These are phyloP conservation scores for Pythium volutum DNA, from an alignment of 352 stramenopile genomes.

Conservation along the genomic window DNA sequence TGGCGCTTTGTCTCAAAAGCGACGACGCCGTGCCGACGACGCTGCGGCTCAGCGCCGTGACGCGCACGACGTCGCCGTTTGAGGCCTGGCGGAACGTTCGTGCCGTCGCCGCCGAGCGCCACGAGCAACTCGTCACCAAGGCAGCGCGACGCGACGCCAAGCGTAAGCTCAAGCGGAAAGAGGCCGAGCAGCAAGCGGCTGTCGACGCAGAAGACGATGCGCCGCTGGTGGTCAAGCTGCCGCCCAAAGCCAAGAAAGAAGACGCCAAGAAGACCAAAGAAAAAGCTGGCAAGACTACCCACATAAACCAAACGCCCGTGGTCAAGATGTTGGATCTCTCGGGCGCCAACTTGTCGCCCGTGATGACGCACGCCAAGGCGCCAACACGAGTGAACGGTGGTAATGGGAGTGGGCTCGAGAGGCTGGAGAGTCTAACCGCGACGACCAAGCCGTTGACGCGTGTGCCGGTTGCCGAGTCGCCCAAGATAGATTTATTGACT, in stretches of 20 bases:
- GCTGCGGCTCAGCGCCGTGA: slow-evolving; percentile 4
- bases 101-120: slow-evolving; percentile 21
- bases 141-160: slow-evolving; percentile 23
- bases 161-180: slow-evolving; percentile 22
- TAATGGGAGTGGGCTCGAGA: slow-evolving; percentile 2
- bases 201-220: background rate
- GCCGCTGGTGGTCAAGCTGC: slow-evolving; percentile 4
- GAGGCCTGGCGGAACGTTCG: slow-evolving; percentile 23
- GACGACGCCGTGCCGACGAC: slow-evolving; percentile 23
- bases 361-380: slow-evolving; percentile 17
- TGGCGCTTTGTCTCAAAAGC: slow-evolving; percentile 28
- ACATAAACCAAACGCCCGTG: slow-evolving; percentile 18
- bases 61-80: slow-evolving; percentile 1
- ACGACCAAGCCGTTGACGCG: background rate
- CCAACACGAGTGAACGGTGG: slow-evolving; percentile 3
- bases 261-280: slow-evolving; percentile 12
- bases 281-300: too few relatives aligned
- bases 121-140: slow-evolving; percentile 31
- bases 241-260: background rate
- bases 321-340: slow-evolving; percentile 25
- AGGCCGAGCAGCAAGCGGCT: slow-evolving; percentile 19
- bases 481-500: slow-evolving; percentile 29
- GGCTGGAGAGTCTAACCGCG: background rate
- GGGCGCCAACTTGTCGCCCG: slow-evolving; percentile 19
- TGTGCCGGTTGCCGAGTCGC: background rate